These are phyloP conservation scores for Penium margaritaceum DNA, from an alignment of 139 green algal species.

Conservation along the genomic window DNA sequence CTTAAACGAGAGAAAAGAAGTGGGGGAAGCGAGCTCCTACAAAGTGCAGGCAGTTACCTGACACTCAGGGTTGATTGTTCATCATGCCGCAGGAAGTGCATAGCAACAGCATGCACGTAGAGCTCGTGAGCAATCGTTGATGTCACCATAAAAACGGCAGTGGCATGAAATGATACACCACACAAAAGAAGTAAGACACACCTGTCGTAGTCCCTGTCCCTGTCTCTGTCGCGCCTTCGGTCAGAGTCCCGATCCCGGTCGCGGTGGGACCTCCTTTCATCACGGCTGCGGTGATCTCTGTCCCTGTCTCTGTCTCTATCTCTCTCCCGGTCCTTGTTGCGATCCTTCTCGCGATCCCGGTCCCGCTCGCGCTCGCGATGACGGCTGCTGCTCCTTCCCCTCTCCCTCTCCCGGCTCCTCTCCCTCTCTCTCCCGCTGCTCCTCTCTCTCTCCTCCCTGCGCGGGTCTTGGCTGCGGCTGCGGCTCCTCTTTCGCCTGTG, in stretches of 20 bases:
- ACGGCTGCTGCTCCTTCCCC: conserved; percentile 13
- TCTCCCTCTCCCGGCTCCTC: conserved; percentile 25
- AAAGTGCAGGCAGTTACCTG: too few species aligned
- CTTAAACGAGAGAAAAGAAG: too few species aligned
- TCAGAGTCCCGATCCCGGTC: conserved; percentile 29
- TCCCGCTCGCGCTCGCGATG: conserved; percentile 28
- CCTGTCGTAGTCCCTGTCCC: conserved; percentile 20
- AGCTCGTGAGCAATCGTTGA: too few species aligned
- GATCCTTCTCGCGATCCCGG: neutral
- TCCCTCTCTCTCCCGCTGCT: conserved; percentile 9
- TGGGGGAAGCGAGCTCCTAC: too few species aligned
- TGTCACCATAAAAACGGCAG: too few species aligned
- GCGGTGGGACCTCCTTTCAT: conserved; percentile 16
- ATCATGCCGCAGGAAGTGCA: too few species aligned
- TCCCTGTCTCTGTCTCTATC: conserved; percentile 1
- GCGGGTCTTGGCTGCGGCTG: too few species aligned
- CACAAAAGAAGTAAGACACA: too few species aligned
- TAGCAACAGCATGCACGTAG: too few species aligned
- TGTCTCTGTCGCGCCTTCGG: conserved; percentile 6
- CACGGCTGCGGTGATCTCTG: conserved; percentile 16
- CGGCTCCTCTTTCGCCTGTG: too few species aligned
- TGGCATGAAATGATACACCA: too few species aligned
- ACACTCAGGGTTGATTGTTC: too few species aligned
- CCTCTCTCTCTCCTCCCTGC: neutral
- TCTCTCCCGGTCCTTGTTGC: conserved; percentile 7